A percentile compares a stretch with the other conserved stretches of the same genome.
Evolutionary conservation across 306 rosid species (phyloP).

Genomic region (Spatholobus suberectus): DNA sequence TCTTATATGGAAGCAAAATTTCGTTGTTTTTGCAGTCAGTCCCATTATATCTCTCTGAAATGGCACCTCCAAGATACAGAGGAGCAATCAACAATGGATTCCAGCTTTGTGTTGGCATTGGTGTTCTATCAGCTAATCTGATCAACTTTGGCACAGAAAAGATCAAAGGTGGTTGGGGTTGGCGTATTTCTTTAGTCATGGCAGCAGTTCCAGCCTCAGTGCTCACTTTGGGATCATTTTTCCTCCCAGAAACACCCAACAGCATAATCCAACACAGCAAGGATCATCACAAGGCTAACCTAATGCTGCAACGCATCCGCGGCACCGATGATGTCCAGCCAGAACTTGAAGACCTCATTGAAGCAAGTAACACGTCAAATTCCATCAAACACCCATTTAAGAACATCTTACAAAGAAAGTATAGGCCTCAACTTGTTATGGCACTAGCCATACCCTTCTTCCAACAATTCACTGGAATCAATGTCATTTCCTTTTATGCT

Average conservation of each 20-base stretch:
- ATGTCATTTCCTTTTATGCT: slow-evolving; percentile 68
- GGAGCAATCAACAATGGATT: slow-evolving; percentile 67
- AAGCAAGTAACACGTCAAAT: slow-evolving; percentile 50
- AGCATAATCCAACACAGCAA: slow-evolving; percentile 41
- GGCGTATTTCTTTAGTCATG: slow-evolving; percentile 45
- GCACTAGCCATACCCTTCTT: slow-evolving; percentile 70
- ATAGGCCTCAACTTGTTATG: slow-evolving; percentile 75
- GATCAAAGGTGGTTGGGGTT: slow-evolving; percentile 40
- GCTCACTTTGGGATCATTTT: slow-evolving; percentile 35
- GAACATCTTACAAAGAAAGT: slow-evolving; percentile 53
- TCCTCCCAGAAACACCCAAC: slow-evolving; percentile 51
- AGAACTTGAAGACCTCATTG: slow-evolving; percentile 65
- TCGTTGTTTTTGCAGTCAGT: slow-evolving; percentile 47
- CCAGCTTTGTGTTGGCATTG: slow-evolving; percentile 47
- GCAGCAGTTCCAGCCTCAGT: slow-evolving; percentile 48
- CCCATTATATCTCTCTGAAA: slow-evolving; percentile 56
- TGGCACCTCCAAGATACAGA: slow-evolving; percentile 58
- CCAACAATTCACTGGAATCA: slow-evolving; percentile 76
- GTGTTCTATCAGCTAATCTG: slow-evolving; percentile 36
- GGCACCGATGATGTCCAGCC: slow-evolving; percentile 57
- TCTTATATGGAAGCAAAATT: not conserved
- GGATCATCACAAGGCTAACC: slow-evolving; percentile 38
- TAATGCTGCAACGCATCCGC: slow-evolving; percentile 52
- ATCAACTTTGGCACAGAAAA: slow-evolving; percentile 42
- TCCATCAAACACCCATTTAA: slow-evolving; percentile 57